Percentiles rank a stretch among this genome's conserved stretches.
phyloP scores from a whole-genome alignment of 2,329 filamentous ascomycete species.

The Cladosporium austrohemisphaericum region DNA sequence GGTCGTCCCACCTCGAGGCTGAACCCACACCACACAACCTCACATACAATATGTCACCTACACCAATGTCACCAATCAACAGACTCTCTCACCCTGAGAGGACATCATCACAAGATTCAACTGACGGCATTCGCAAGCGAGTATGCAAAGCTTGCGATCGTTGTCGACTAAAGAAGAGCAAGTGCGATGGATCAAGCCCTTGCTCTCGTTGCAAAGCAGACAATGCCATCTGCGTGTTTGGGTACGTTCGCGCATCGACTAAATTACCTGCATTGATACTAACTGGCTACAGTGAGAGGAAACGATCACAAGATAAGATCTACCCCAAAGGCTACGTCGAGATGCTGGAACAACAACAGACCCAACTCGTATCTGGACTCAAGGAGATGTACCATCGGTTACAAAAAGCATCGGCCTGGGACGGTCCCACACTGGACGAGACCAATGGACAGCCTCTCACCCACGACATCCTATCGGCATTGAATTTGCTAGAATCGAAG shows the following conservation, averaged over 20 bases:
- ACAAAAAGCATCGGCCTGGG: conserved; percentile 53
- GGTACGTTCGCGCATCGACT: conserved; percentile 30
- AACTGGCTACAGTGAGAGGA: conserved; percentile 46
- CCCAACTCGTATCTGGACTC: conserved; percentile 58
- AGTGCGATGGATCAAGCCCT: conserved; percentile 61
- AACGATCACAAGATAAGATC: conserved; percentile 64
- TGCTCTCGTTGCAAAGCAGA: conserved; percentile 61
- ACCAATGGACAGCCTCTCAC: conserved; percentile 57
- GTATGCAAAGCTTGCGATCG: conserved; percentile 66
- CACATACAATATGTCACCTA: conserved; percentile 12
- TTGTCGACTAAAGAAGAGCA: conserved; percentile 64
- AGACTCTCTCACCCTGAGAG: conserved; percentile 24
- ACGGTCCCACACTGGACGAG: conserved; percentile 51
- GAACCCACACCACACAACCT: neutral
- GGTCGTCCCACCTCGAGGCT: conserved; percentile 2
- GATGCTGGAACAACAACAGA: conserved; percentile 64
- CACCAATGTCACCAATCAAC: conserved; percentile 21
- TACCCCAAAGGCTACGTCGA: conserved; percentile 67
- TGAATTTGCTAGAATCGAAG: conserved; percentile 54
- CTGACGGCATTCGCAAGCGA: conserved; percentile 48
- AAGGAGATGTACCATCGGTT: conserved; percentile 58
- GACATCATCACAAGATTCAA: conserved; percentile 26
- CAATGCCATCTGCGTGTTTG: conserved; percentile 63
- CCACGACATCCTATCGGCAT: conserved; percentile 59
- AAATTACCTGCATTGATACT: conserved; percentile 2